Base-by-base conservation (phyloP, 2,329 filamentous ascomycete genomes). In the Pseudopyrenochaeta lycopersici region DNA sequence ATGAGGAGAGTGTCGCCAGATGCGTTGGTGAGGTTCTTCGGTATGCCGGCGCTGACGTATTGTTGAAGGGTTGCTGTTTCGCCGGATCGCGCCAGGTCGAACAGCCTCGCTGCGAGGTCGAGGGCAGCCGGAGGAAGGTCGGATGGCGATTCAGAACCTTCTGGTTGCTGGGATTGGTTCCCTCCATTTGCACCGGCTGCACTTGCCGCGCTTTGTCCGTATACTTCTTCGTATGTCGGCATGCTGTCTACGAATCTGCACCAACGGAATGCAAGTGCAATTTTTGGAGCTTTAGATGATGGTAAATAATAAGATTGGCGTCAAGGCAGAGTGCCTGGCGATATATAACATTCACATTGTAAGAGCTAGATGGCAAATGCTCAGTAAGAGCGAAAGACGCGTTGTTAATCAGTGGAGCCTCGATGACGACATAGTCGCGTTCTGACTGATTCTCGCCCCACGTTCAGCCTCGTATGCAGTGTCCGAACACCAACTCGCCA, bases 1-100 rank as follows among this genome's bases (percentile, higher is more conserved):
- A 92, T 92, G 54, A 91, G 78, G 55, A 91, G 74, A n/a, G 84
- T 90, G 70, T 92, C 88, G 43, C 89, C 89, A 59, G 89, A 88
- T 44, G 88, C 83, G 64, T 91, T 91, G 18, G 88, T 90, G 72
- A 91, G 79, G 64, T 90, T 91, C 1, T 84, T 78, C 0, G 88
- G 88, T 21, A 91, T 77, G 1, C 89, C 88, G 1, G 85, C 85
- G 1, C 81, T 79, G 32, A 92, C 73, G 42, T 89, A 89, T 72
- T 88, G 83, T 36, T 81, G 70, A n/a, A 92, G 84, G 11, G 85
- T 73, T 4, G 82, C 69, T 2, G 83, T 78, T 43, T 88, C 77
- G 49, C 88, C 89, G 18, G 75, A 69, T 29, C 89, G 82, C 1
- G 89, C 88, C 23, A 86, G 82, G 62, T 90, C 83, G 76, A 89